Evolutionary conservation across 768 basidiomycete genomes (phyloP).

Genomic region (Macrolepiota albuminosa): DNA sequence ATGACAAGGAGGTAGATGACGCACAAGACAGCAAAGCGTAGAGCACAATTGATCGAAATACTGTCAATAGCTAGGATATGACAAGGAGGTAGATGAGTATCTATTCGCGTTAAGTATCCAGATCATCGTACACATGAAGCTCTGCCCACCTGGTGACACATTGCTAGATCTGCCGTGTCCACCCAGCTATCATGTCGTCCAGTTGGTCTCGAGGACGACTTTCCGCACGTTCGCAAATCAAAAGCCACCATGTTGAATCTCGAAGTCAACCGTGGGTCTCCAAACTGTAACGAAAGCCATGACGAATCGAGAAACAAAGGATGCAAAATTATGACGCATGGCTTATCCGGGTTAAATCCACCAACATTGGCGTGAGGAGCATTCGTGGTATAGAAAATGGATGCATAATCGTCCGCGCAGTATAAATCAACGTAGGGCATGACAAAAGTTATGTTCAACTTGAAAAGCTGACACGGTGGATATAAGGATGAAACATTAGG

Average conservation of each 20-base stretch:
- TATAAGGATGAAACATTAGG: slow-evolving; percentile 9
- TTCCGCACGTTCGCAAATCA: slow-evolving; percentile 63
- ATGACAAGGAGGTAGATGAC: slow-evolving; percentile 64
- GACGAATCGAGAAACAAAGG: slow-evolving; percentile 64
- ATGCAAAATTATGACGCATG: slow-evolving; percentile 64
- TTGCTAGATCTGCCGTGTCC: slow-evolving; percentile 72
- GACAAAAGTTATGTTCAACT: neutral
- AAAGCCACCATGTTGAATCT: slow-evolving; percentile 72
- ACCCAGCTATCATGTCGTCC: slow-evolving; percentile 71
- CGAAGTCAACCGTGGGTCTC: slow-evolving; percentile 54
- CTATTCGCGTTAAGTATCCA: slow-evolving; percentile 25
- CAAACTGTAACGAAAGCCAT: slow-evolving; percentile 65
- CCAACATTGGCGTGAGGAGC: slow-evolving; percentile 53
- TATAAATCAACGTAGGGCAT: slow-evolving; percentile 73
- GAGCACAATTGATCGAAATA: slow-evolving; percentile 49
- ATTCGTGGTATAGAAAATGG: slow-evolving; percentile 71
- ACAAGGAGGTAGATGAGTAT: slow-evolving; percentile 58
- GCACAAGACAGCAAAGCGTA: slow-evolving; percentile 64
- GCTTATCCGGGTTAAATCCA: slow-evolving; percentile 60
- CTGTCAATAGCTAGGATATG: slow-evolving; percentile 72
- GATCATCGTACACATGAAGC: neutral
- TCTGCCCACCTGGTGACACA: slow-evolving; percentile 51
- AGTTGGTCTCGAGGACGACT: slow-evolving; percentile 47
- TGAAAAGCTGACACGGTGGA: neutral
- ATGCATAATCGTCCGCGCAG: slow-evolving; percentile 59